Conservation (phyloP, 257 asterid species). For the Fraxinus americana region DNA sequence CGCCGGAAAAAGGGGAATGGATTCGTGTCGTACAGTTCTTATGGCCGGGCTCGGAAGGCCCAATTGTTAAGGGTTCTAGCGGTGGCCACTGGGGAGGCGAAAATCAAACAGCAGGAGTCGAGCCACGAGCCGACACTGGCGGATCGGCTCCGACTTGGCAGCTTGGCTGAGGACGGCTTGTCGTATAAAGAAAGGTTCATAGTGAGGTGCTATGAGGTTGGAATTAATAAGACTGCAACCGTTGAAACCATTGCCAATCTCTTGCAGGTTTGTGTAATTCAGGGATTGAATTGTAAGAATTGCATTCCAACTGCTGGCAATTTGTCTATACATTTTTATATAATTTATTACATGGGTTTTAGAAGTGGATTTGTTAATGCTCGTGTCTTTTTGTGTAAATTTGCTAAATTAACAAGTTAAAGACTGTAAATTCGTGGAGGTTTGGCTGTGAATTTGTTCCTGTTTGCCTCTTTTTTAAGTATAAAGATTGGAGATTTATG, state of each 20-base stretch:
- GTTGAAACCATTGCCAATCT: constrained; percentile 96
- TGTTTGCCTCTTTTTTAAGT: constrained; percentile 4
- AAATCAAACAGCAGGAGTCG: constrained; percentile 42
- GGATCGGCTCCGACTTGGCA: constrained; percentile 86
- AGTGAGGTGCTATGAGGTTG: constrained; percentile 93
- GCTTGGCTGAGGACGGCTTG: constrained; percentile 82
- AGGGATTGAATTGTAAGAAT: not conserved
- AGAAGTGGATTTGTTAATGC: constrained; percentile 28
- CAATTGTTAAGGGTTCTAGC: constrained; percentile 35
- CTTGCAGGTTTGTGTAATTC: constrained; percentile 62
- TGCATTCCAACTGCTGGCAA: not conserved
- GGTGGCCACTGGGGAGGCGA: constrained; percentile 68
- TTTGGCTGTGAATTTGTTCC: constrained; percentile 5
- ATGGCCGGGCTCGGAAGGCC: constrained; percentile 23
- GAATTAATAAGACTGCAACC: constrained; percentile 89
- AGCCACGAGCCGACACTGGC: constrained; percentile 59
- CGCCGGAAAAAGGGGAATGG: constrained; percentile 26
- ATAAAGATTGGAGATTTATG: constrained; percentile 22
- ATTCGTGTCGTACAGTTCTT: constrained; percentile 5
- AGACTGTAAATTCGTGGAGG: constrained; percentile 11
- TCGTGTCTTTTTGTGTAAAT: constrained; percentile 10
- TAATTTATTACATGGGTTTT: constrained; percentile 11
- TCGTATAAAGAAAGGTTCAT: constrained; percentile 90
- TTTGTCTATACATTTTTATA: not conserved
- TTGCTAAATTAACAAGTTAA: not conserved